phyloP scores from a whole-genome alignment of 495 filamentous ascomycete genomes.

The Aeminium ludgeri region DNA sequence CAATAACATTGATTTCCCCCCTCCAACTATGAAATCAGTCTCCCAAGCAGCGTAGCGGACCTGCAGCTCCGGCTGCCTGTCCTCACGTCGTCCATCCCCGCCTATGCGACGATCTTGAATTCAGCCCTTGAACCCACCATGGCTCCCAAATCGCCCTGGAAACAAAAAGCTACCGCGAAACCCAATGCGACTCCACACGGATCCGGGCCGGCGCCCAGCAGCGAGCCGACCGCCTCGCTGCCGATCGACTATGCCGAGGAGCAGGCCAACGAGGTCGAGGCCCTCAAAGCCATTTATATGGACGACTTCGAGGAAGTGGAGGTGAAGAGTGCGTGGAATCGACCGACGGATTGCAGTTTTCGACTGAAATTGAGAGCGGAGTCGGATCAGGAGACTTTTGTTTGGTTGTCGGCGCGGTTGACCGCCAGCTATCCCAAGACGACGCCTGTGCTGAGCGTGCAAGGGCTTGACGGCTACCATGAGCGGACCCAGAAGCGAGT shows the following conservation, averaged over 20 bases:
- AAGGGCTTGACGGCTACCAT: constrained; percentile 41
- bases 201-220: no score
- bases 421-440: constrained; percentile 91
- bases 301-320: constrained; percentile 72
- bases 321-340: constrained; percentile 72
- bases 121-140: constrained; percentile 16
- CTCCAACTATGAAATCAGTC: no score
- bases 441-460: constrained; percentile 54
- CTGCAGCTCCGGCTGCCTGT: constrained; percentile 28
- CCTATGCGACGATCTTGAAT: constrained; percentile 14
- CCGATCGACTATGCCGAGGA: constrained; percentile 52
- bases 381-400: constrained; percentile 45
- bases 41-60: constrained; percentile 23
- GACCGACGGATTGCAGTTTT: constrained; percentile 60
- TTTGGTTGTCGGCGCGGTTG: constrained; percentile 52
- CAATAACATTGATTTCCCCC: no score
- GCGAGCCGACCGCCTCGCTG: constrained; percentile 1
- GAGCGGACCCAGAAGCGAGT: constrained; percentile 50
- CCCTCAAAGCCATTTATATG: constrained; percentile 73
- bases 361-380: constrained; percentile 58
- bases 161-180: constrained; percentile 13
- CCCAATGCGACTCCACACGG: no score
- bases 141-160: constrained; percentile 24
- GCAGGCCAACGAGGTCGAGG: constrained; percentile 78
- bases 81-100: constrained; percentile 18